Conservation (phyloP, 2,329 filamentous ascomycete species). For the Diaporthe humulicola region DNA sequence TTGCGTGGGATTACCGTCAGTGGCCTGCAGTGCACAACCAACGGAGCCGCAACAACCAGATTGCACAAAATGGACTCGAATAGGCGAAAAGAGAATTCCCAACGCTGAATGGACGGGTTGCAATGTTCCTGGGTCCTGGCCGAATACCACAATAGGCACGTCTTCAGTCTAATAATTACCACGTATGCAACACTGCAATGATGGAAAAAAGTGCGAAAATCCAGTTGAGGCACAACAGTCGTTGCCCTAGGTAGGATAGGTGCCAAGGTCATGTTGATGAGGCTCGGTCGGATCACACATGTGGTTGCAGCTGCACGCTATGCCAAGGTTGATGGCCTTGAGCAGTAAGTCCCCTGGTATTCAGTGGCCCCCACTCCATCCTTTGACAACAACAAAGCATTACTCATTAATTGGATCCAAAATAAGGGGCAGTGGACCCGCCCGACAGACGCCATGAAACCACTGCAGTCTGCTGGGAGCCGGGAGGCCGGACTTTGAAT, state of each 20-base stretch:
- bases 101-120: no score
- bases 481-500: not conserved
- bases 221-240: not conserved
- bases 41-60: no score
- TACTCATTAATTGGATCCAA: not conserved
- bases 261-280: not conserved
- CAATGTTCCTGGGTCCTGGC: no score
- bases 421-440: constrained; percentile 24
- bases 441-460: not conserved
- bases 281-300: not conserved
- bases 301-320: not conserved
- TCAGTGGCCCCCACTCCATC: not conserved
- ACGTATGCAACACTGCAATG: no score
- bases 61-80: no score
- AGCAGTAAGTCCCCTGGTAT: not conserved
- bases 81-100: no score
- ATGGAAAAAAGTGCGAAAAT: no score
- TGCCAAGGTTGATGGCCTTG: not conserved
- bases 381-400: not conserved
- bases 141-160: no score
- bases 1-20: no score
- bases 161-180: no score
- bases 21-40: no score
- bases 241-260: no score
- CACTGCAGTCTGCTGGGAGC: not conserved